Evolutionary conservation across 2,329 filamentous ascomycete genomes (phyloP).

Genomic region (Colletotrichum sp.): DNA sequence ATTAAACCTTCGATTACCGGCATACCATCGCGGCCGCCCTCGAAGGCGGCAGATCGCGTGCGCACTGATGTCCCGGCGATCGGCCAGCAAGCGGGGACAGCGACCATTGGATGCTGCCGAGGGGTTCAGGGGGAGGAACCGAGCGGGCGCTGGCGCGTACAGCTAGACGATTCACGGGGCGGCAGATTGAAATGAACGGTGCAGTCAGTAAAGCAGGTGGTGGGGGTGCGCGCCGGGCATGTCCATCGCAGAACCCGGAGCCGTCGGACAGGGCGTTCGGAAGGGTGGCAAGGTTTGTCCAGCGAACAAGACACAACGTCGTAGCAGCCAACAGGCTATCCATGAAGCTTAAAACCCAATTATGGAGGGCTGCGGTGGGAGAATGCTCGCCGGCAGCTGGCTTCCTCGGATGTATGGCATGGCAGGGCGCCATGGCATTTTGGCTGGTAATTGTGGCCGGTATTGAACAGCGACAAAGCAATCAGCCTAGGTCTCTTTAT

Average conservation of each 20-base stretch:
- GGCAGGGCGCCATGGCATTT: neutral
- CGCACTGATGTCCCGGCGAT: neutral
- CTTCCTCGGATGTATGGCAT: neutral
- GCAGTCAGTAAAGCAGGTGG: neutral
- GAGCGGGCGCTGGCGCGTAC: neutral
- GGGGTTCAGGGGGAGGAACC: neutral
- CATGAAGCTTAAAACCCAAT: neutral
- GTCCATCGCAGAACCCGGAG: neutral
- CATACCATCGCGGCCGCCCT: neutral
- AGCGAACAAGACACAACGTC: neutral
- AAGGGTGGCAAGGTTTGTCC: neutral
- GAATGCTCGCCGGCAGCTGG: neutral
- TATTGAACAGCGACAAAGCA: neutral
- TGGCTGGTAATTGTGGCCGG: neutral
- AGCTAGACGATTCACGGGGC: neutral
- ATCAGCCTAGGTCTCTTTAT: neutral
- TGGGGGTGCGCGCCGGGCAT: neutral
- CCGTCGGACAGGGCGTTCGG: neutral
- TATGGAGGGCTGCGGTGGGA: neutral
- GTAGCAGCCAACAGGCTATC: neutral
- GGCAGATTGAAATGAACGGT: neutral
- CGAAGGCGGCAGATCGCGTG: neutral
- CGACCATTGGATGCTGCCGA: neutral
- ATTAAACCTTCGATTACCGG: neutral
- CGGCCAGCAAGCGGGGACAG: neutral